Evolutionary conservation across 176 grass and related monocot genomes (phyloP).

Genomic region (Eleusine coracana): DNA sequence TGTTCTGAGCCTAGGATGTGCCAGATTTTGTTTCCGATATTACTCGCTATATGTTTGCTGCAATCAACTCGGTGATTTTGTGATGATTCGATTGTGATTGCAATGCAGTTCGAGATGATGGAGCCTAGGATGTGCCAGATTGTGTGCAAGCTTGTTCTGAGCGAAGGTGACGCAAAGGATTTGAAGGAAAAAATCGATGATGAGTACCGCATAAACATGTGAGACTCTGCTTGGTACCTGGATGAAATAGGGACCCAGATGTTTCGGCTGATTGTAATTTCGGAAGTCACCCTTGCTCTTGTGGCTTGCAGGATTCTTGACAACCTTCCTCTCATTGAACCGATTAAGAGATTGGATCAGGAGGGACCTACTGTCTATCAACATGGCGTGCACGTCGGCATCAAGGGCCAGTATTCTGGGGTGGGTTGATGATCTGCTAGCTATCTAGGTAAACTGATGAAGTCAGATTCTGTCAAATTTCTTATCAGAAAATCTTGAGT

Average conservation of each 20-base stretch:
- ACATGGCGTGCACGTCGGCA: constrained; percentile 75
- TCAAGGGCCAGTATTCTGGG: constrained; percentile 77
- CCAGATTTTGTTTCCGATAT: too few species aligned
- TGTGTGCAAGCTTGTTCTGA: constrained; percentile 59
- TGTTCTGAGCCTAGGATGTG: too few species aligned
- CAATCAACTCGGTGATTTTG: background rate
- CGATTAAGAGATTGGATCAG: constrained; percentile 63
- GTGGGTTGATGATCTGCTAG: constrained; percentile 45
- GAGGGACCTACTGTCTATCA: constrained; percentile 65
- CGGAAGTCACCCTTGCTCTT: background rate
- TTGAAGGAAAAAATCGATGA: constrained; percentile 90
- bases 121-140: constrained; percentile 84
- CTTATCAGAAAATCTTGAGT: constrained; percentile 30
- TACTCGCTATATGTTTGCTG: background rate
- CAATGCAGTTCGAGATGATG: constrained; percentile 87
- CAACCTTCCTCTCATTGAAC: constrained; percentile 83
- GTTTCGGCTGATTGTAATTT: background rate
- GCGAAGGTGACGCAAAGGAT: constrained; percentile 55
- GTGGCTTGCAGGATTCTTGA: constrained; percentile 75
- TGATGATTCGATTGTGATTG: constrained; percentile 9
- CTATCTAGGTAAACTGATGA: background rate
- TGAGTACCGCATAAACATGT: constrained; percentile 89
- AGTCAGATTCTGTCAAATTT: background rate
- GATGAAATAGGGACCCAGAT: background rate
- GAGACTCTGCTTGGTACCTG: constrained; percentile 10